A percentile compares a stretch with the other conserved stretches of the same genome.
phyloP scores from a whole-genome alignment of 108 stramenopile genomes.

The Cyclotella distinguenda region DNA sequence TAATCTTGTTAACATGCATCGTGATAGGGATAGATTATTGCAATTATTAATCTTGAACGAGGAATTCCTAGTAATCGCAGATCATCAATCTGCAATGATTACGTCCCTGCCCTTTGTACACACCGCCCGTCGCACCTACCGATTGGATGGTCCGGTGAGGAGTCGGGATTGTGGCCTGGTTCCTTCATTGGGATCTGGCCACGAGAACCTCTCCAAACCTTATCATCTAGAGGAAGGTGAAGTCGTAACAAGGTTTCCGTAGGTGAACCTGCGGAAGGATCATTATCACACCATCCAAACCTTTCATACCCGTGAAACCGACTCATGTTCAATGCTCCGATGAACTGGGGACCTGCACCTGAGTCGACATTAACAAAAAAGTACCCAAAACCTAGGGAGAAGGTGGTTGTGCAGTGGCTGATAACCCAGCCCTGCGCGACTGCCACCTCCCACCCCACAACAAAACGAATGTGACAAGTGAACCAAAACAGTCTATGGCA shows the following conservation, averaged over 20 bases:
- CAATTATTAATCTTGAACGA: conserved; percentile 99
- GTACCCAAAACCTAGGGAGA: conserved; percentile 13
- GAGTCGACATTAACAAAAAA: not conserved
- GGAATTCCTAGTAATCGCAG: conserved; percentile 99
- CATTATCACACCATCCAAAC: conserved; percentile 90
- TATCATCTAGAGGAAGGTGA: conserved; percentile 96
- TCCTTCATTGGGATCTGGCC: conserved; percentile 68
- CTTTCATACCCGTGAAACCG: conserved; percentile 50
- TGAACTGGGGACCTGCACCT: conserved; percentile 12
- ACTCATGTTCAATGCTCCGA: conserved; percentile 3
- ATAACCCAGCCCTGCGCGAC: not conserved
- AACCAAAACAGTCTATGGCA: conserved; percentile 19
- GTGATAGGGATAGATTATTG: conserved; percentile 99
- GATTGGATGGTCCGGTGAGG: conserved; percentile 98
- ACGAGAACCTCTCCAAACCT: conserved; percentile 88
- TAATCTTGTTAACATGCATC: conserved; percentile 96
- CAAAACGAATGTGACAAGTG: conserved; percentile 21
- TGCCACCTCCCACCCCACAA: conserved; percentile 17
- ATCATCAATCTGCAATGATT: conserved; percentile 96
- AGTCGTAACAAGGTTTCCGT: conserved; percentile 99
- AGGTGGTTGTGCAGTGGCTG: not conserved
- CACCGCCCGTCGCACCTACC: conserved; percentile 99
- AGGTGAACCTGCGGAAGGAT: conserved; percentile 99
- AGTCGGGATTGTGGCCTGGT: conserved; percentile 84
- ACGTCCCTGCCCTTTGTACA: conserved; percentile 98